Percentiles rank a stretch among this genome's conserved stretches.
These are phyloP conservation scores for Tulasnella sp. DNA, from an alignment of 768 basidiomycete genomes.

Conservation along the genomic window DNA sequence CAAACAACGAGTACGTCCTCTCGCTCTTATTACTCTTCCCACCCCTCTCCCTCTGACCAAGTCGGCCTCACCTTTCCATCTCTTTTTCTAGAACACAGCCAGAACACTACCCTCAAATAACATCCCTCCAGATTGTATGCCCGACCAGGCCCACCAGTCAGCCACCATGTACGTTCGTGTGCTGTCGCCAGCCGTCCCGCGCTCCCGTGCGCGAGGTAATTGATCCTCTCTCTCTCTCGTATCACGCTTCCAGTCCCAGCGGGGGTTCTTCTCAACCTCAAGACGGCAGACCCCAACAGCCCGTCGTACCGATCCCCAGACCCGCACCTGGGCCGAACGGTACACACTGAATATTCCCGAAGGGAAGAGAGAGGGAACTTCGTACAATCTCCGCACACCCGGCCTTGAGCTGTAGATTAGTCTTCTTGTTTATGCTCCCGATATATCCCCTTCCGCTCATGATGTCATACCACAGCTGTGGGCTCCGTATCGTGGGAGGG, in stretches of 20 bases:
- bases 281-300: neutral
- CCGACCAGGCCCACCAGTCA: neutral
- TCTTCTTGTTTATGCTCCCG: too few relatives aligned
- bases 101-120: too few relatives aligned
- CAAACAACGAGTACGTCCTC: too few relatives aligned
- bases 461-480: too few relatives aligned
- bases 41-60: neutral
- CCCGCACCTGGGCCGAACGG: neutral
- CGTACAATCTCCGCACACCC: neutral
- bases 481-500: too few relatives aligned
- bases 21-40: too few relatives aligned
- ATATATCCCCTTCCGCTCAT: too few relatives aligned
- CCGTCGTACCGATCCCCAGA: neutral
- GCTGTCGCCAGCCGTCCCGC: neutral
- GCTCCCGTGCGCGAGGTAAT: neutral
- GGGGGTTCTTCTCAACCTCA: neutral
- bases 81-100: too few relatives aligned
- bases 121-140: neutral
- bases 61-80: neutral
- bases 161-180: neutral
- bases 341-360: neutral
- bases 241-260: neutral
- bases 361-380: neutral
- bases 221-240: neutral
- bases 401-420: too few relatives aligned